phyloP scores from a whole-genome alignment of 2,329 filamentous ascomycete genomes.

The Diplodia scrobiculata region DNA sequence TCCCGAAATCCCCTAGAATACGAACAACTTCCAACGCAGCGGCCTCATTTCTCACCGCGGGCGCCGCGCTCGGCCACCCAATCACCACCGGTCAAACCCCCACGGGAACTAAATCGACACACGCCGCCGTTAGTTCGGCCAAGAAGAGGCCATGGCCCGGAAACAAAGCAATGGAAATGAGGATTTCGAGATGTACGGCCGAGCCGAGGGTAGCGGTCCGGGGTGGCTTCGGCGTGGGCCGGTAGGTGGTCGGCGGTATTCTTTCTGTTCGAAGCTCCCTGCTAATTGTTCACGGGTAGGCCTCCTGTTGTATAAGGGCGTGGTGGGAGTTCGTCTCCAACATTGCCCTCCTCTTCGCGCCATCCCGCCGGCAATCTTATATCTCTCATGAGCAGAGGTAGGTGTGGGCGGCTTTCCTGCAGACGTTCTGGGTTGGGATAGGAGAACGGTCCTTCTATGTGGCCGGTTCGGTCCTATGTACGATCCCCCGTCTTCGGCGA shows the following conservation, averaged over 20 bases:
- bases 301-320: too few species aligned
- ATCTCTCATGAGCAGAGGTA: not conserved
- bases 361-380: too few species aligned
- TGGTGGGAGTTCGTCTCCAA: too few species aligned
- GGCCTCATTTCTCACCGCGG: not conserved
- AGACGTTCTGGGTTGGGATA: not conserved
- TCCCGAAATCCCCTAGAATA: not conserved
- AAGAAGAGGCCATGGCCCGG: too few species aligned
- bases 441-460: not conserved
- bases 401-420: not conserved
- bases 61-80: not conserved
- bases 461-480: too few species aligned
- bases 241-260: not conserved
- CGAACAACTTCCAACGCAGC: slow-evolving; percentile 4
- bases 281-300: not conserved
- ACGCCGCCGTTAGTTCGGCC: too few species aligned
- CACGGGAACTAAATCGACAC: not conserved
- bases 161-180: too few species aligned
- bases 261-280: not conserved
- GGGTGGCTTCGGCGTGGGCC: not conserved
- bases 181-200: not conserved
- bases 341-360: too few species aligned
- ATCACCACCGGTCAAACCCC: too few species aligned
- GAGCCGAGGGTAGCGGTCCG: not conserved
- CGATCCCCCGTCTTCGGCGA: not conserved